Evolutionary conservation across 2,329 filamentous ascomycete genomes (phyloP).

Genomic region (Epichloe glyceriae): DNA sequence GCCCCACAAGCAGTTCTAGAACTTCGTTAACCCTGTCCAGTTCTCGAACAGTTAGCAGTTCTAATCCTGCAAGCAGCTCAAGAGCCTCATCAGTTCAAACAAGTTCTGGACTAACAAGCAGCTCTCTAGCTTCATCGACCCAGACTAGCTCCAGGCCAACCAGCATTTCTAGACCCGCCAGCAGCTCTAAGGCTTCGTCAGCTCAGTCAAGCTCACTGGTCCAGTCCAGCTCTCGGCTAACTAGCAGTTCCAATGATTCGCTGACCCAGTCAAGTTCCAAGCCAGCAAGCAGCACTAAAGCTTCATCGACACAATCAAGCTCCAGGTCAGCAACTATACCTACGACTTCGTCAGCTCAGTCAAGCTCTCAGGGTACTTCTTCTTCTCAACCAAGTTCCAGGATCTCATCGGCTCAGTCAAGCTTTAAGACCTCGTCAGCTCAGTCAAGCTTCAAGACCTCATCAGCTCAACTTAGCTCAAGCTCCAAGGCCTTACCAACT

Average conservation of each 20-base stretch:
- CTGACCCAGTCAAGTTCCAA: neutral
- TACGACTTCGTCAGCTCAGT: neutral
- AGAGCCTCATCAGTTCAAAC: neutral
- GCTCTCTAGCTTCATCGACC: neutral
- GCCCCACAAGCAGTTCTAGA: neutral
- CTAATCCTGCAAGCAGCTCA: neutral
- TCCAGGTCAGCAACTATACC: no score
- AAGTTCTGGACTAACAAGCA: neutral
- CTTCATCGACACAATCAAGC: neutral
- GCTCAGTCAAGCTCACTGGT: neutral
- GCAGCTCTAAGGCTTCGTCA: neutral
- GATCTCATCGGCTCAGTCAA: neutral
- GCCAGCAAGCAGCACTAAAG: neutral
- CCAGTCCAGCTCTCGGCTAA: neutral
- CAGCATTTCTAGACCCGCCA: neutral
- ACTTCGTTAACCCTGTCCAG: neutral
- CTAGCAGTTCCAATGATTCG: no score
- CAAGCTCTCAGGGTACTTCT: neutral
- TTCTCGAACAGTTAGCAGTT: neutral
- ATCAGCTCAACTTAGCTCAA: no score
- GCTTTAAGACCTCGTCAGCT: neutral
- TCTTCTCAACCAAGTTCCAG: neutral
- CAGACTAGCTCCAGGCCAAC: neutral
- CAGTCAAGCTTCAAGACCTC: no score
- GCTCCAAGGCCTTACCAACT: no score